Base-by-base conservation (phyloP, 192 early-diverging fungal species). In the Chytriomyces hyalinus region DNA sequence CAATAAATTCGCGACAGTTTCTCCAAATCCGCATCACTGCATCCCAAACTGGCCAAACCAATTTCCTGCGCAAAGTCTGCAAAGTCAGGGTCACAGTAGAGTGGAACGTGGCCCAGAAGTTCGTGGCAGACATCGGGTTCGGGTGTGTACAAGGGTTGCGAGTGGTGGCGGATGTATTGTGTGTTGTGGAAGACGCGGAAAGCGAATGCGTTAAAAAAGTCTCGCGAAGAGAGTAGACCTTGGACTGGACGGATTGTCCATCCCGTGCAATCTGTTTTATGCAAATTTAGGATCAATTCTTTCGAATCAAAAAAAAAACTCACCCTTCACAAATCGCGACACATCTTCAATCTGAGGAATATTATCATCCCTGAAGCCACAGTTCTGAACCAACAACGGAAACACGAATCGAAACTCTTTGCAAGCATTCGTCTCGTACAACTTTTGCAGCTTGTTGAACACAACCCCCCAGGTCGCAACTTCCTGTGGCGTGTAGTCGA, bases 181-280 rank as follows among this genome's bases (percentile, higher is more conserved):
- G 97, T 98, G 53, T 91, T 93, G 84, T 96, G 94, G 88, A 98
- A 98, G 6, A 98, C 95, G 62, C 97, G 91, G 88, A 98, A 98
- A 4, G 95, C 97, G 81, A 98, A 89, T 36, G 92, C 93, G 80
- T 98, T 98, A 77, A 98, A 83, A 78, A 98, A 98, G 82, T 98
- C 97, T 44, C 97, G 87, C 44, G 93, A 91, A 53, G 94, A 93
- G 63, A 98, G 87, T 11, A 98, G 85, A 6, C 96, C 97, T 92
- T 94, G 96, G 15, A 96, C 95, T 4, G 97, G 97, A 36, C 97
- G 91, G 73, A 98, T 76, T 22, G 94, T 95, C 81, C 96, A 98
- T 1, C 97, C 97, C 5, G 97, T 96, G 80, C 92, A 96, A 71
- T 94, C 92, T 79, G 44, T 57, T 45, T 11, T 11, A 57, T 15